Base-by-base conservation (phyloP, 1,139 yeast genomes). In the Geotrichum armillariae region DNA sequence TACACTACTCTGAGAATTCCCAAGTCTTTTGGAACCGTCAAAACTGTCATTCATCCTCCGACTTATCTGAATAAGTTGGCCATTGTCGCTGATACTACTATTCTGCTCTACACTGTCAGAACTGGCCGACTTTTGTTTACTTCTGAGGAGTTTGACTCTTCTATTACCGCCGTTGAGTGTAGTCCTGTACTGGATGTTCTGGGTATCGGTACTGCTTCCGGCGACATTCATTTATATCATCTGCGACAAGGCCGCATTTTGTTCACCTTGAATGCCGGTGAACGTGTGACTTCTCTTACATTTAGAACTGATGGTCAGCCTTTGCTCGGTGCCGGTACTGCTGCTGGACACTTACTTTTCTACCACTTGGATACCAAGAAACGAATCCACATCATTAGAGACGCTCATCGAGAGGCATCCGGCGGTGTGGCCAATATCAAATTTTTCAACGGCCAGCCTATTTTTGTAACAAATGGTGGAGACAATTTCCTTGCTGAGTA, bases 261-360 rank as follows among this genome's bases (percentile, higher is more conserved):
- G 46, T 79, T 83, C 56, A 79, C 82, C 7, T 72, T 85, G 47
- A 77, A 78, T 21, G 76, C 86, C 1, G 82, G 83, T 3, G 77
- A 77, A 42, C 73, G 79, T 47, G 78, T 89, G 4, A 79, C 86
- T 0, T 76, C 95, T 0, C 61, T 93, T 21, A 86, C 97, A 0
- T 93, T 94, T 71, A 80, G 99, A 69, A 88, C 96, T 1, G 99
- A 94, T 66, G 96, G 96, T 0, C 78, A 85, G 3, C 78, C 94
- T 3, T 95, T 91, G 67, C 62, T 91, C 44, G 95, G 89, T 12
- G 83, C 88, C 22, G 94, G 94, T 11, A 78, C 89, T 46, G 77
- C 79, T 35, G 79, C 78, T 39, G 99, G 99, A 50, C 96, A 88
- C 63, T 68, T 93, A 45, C 81, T 82, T 60, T 90, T 93, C 66